Conservation (phyloP, 179 eudicot genomes). For the Pouteria campechiana region DNA sequence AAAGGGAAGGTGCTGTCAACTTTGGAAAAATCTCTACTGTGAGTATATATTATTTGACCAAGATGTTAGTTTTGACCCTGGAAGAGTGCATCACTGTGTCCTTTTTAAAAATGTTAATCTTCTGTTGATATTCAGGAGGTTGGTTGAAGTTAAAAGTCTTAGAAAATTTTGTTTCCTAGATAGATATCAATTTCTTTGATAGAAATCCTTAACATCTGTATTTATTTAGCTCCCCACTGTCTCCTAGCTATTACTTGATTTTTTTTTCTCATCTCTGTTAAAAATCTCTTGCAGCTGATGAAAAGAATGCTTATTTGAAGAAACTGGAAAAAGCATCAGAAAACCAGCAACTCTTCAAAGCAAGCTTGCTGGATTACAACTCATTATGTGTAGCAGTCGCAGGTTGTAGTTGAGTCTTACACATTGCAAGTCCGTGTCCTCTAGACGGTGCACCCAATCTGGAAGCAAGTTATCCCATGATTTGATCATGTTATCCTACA, state of each 20-base stretch:
- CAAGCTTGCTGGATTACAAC: constrained; percentile 50
- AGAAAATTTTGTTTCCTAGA: neutral
- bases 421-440: constrained; percentile 87
- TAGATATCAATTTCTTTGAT: too few relatives aligned
- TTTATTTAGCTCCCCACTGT: neutral
- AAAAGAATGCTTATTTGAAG: constrained; percentile 51
- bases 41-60: too few relatives aligned
- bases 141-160: too few relatives aligned
- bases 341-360: constrained; percentile 58
- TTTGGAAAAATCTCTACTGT: too few relatives aligned
- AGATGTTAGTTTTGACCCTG: constrained; percentile 1
- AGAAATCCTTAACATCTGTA: neutral
- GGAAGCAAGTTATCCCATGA: constrained; percentile 34
- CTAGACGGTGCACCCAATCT: constrained; percentile 51
- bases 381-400: constrained; percentile 47
- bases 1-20: constrained; percentile 3
- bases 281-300: constrained; percentile 31
- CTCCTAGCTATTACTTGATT: neutral
- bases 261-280: neutral
- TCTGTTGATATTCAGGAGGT: too few relatives aligned
- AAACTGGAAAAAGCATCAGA: constrained; percentile 50
- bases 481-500: neutral
- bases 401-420: constrained; percentile 80
- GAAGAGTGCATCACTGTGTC: constrained; percentile 15
- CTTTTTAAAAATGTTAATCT: too few relatives aligned